Evolutionary conservation across 2,329 filamentous ascomycete genomes (phyloP).

Genomic region (Nemania abortiva): DNA sequence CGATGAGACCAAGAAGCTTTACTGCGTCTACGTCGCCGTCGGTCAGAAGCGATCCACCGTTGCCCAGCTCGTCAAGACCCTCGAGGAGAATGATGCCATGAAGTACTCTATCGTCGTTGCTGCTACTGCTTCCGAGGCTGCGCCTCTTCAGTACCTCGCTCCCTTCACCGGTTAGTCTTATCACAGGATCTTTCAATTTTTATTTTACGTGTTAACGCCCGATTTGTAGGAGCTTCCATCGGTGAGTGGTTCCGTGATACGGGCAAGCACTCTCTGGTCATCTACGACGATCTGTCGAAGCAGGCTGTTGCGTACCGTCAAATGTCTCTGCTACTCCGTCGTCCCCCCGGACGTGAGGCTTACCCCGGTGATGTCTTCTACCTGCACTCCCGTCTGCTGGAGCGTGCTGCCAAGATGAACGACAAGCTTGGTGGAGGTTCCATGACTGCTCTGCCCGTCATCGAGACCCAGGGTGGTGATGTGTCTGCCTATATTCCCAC

Average conservation of each 20-base stretch:
- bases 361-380: conserved; percentile 99
- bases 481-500: conserved; percentile 99
- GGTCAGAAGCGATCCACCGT: conserved; percentile 99
- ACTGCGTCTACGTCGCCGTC: conserved; percentile 99
- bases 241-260: conserved; percentile 84
- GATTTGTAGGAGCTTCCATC: conserved; percentile 53
- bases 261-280: conserved; percentile 88
- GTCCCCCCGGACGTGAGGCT: conserved; percentile 98
- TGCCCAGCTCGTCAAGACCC: conserved; percentile 98
- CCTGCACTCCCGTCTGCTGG: conserved; percentile 98
- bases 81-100: conserved; percentile 99
- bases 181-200: background rate
- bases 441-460: conserved; percentile 95
- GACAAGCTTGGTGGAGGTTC: conserved; percentile 94
- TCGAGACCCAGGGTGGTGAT: conserved; percentile 99
- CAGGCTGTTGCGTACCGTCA: conserved; percentile 98
- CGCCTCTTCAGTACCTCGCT: conserved; percentile 92
- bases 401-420: conserved; percentile 99
- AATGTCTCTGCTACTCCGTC: conserved; percentile 97
- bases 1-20: conserved; percentile 98
- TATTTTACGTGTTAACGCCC: background rate
- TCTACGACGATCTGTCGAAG: conserved; percentile 97
- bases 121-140: conserved; percentile 96
- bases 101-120: conserved; percentile 96
- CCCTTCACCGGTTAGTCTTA: conserved; percentile 79